These are phyloP conservation scores for Stemphylium vesicarium DNA, from an alignment of 2,329 filamentous ascomycete species.

Conservation along the genomic window DNA sequence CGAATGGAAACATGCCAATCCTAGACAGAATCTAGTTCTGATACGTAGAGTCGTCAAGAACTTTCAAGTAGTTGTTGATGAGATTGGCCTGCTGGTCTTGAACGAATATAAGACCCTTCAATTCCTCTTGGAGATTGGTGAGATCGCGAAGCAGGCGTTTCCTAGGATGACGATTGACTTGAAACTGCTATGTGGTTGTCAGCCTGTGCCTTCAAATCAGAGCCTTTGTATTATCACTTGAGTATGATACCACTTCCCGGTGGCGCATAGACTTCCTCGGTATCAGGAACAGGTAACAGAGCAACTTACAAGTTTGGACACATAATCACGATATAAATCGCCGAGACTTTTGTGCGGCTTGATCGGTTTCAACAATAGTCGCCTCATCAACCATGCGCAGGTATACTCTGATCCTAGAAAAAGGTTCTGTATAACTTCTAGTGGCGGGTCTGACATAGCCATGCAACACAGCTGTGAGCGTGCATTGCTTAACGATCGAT, in stretches of 20 bases:
- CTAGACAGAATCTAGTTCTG: slow-evolving; percentile 26
- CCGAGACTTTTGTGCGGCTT: slow-evolving; percentile 24
- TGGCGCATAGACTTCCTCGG: too few relatives aligned
- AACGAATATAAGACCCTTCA: slow-evolving; percentile 29
- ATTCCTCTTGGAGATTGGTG: slow-evolving; percentile 44
- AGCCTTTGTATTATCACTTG: too few relatives aligned
- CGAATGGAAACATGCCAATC: slow-evolving; percentile 29
- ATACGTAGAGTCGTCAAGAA: slow-evolving; percentile 37
- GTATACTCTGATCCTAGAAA: slow-evolving; percentile 38
- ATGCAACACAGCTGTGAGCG: slow-evolving; percentile 38
- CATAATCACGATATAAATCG: too few relatives aligned
- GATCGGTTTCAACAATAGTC: slow-evolving; percentile 38
- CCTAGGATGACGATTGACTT: slow-evolving; percentile 42
- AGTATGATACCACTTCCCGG: too few relatives aligned
- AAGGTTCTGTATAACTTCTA: slow-evolving; percentile 22
- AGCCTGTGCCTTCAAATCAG: slow-evolving; percentile 3
- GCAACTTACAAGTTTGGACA: too few relatives aligned
- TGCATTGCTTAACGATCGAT: slow-evolving; percentile 16
- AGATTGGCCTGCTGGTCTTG: slow-evolving; percentile 38
- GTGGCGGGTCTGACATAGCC: slow-evolving; percentile 19
- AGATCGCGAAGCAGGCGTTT: slow-evolving; percentile 43
- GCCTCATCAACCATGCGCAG: slow-evolving; percentile 40
- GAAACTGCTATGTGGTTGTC: slow-evolving; percentile 36
- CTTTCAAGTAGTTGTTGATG: slow-evolving; percentile 30
- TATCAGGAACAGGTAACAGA: too few relatives aligned